phyloP scores from a whole-genome alignment of 352 stramenopile genomes.

The Thalassiosira oceanica region DNA sequence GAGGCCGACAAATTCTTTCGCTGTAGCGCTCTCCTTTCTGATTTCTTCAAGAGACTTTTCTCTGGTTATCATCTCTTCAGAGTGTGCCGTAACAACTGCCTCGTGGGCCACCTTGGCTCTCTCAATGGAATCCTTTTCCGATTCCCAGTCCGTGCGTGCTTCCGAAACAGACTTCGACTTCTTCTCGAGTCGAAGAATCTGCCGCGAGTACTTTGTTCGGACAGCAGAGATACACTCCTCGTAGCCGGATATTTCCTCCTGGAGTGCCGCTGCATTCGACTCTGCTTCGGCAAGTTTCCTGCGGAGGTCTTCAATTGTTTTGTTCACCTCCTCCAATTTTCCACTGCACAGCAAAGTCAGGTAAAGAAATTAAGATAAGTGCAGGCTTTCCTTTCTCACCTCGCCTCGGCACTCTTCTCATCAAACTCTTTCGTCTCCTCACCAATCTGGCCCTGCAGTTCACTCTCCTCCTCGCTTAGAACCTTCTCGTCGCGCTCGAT shows the following conservation, averaged over 20 bases:
- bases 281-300: conserved; percentile 57
- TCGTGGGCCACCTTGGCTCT: conserved; percentile 65
- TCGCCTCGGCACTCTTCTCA: conserved; percentile 45
- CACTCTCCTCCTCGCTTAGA: conserved; percentile 65
- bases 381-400: conserved; percentile 9
- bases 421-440: conserved; percentile 74
- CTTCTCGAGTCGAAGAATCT: conserved; percentile 70
- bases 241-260: conserved; percentile 57
- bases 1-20: conserved; percentile 62
- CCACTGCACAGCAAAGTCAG: conserved; percentile 11
- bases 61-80: conserved; percentile 57
- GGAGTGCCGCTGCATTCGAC: conserved; percentile 48
- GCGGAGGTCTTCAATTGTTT: conserved; percentile 70
- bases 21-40: conserved; percentile 52
- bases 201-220: conserved; percentile 70
- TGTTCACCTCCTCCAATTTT: conserved; percentile 58
- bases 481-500: conserved; percentile 77
- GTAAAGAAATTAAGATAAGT: conserved; percentile 2
- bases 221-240: conserved; percentile 66
- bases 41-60: conserved; percentile 63
- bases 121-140: conserved; percentile 56
- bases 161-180: conserved; percentile 71
- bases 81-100: conserved; percentile 63
- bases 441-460: conserved; percentile 70
- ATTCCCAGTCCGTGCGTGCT: conserved; percentile 71